Evolutionary conservation across 2,329 filamentous ascomycete genomes (phyloP).

Genomic region (Ceratocystis eucalypticola): DNA sequence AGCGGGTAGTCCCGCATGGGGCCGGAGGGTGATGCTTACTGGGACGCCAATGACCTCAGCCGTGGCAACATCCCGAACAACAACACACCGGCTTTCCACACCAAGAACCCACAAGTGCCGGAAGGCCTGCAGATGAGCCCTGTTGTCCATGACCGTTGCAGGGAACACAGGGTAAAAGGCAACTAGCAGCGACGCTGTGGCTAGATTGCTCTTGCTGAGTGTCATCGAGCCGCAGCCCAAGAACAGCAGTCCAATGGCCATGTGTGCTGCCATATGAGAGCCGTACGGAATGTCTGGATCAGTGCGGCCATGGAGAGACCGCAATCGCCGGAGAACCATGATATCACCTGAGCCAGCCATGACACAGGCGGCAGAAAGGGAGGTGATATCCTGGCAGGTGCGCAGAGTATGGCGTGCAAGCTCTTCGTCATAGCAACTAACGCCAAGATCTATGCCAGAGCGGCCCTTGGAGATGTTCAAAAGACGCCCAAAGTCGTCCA

Average conservation of each 20-base stretch:
- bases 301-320: slow-evolving; percentile 75
- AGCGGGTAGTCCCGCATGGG: slow-evolving; percentile 23
- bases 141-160: slow-evolving; percentile 78
- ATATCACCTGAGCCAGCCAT: slow-evolving; percentile 96
- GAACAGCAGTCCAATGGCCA: slow-evolving; percentile 83
- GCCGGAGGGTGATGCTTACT: slow-evolving; percentile 48
- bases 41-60: slow-evolving; percentile 64
- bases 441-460: slow-evolving; percentile 23
- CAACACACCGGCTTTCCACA: slow-evolving; percentile 74
- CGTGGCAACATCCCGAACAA: slow-evolving; percentile 76
- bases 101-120: slow-evolving; percentile 95
- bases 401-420: slow-evolving; percentile 69
- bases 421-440: slow-evolving; percentile 61
- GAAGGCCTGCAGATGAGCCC: slow-evolving; percentile 88
- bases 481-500: slow-evolving; percentile 76
- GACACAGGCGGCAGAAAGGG: slow-evolving; percentile 68
- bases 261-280: slow-evolving; percentile 81
- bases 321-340: slow-evolving; percentile 66
- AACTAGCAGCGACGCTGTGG: slow-evolving; percentile 71
- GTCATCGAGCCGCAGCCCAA: slow-evolving; percentile 86
- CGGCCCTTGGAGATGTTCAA: slow-evolving; percentile 39
- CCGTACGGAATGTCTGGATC: slow-evolving; percentile 79
- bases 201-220: slow-evolving; percentile 75
- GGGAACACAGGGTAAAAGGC: slow-evolving; percentile 94
- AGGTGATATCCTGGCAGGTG: slow-evolving; percentile 82